phyloP scores from a whole-genome alignment of 805 yeast species.

The Candida fluviatilis region DNA sequence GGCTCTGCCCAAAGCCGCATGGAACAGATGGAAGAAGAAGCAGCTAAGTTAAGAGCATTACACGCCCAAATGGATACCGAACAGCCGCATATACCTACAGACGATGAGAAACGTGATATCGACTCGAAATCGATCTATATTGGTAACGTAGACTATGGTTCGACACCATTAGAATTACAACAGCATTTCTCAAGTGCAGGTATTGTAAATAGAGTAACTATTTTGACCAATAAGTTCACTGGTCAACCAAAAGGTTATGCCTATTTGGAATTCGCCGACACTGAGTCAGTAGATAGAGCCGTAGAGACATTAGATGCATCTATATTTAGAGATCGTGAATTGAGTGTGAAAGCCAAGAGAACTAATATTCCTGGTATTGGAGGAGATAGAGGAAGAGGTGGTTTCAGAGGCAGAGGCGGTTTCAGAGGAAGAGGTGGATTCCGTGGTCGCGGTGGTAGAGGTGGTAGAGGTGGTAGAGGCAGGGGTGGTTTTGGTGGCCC shows the following conservation, averaged over 20 bases:
- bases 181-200: slow-evolving; percentile 69
- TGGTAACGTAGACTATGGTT: slow-evolving; percentile 78
- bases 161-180: slow-evolving; percentile 78
- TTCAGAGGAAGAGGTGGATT: slow-evolving; percentile 17
- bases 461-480: slow-evolving; percentile 36
- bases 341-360: slow-evolving; percentile 74
- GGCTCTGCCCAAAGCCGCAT: slow-evolving; percentile 20
- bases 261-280: slow-evolving; percentile 75
- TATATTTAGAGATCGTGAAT: slow-evolving; percentile 60
- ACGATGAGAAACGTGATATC: slow-evolving; percentile 53
- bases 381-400: slow-evolving; percentile 31
- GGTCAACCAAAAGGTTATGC: slow-evolving; percentile 89
- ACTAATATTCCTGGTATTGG: slow-evolving; percentile 74
- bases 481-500: slow-evolving; percentile 15
- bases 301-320: slow-evolving; percentile 58
- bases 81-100: slow-evolving; percentile 9
- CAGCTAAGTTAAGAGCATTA: slow-evolving; percentile 55
- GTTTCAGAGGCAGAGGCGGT: slow-evolving; percentile 20
- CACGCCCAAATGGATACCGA: slow-evolving; percentile 33
- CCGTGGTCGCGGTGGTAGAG: slow-evolving; percentile 20
- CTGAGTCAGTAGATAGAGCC: slow-evolving; percentile 61
- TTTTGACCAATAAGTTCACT: slow-evolving; percentile 64
- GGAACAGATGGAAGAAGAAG: slow-evolving; percentile 59
- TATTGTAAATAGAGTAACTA: slow-evolving; percentile 73
- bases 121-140: slow-evolving; percentile 77